Conservation (phyloP, 352 stramenopile species). For the Nothophytophthora sp. region DNA sequence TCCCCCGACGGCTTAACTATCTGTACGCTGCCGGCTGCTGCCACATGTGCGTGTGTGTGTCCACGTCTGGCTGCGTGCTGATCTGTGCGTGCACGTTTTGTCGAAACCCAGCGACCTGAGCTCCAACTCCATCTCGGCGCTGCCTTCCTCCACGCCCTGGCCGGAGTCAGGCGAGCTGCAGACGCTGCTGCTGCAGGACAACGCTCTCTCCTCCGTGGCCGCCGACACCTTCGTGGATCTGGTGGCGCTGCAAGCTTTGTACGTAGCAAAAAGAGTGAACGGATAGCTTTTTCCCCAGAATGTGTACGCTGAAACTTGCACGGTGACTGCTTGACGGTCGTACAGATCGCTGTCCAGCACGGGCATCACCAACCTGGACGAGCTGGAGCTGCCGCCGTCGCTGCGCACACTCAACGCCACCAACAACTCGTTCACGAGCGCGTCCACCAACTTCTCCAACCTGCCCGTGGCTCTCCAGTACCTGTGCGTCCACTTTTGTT, state of each 20-base stretch:
- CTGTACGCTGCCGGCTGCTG: too few relatives aligned
- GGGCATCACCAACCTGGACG: constrained; percentile 44
- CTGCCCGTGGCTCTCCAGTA: constrained; percentile 42
- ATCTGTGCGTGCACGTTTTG: too few relatives aligned
- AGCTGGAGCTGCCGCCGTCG: constrained; percentile 38
- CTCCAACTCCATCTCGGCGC: constrained; percentile 35
- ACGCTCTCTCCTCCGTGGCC: constrained; percentile 37
- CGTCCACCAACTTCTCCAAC: constrained; percentile 48
- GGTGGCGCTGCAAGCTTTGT: constrained; percentile 55
- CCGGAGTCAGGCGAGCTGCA: constrained; percentile 43
- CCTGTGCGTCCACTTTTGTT: constrained; percentile 54
- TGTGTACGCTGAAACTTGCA: too few relatives aligned
- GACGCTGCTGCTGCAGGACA: constrained; percentile 62
- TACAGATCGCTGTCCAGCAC: constrained; percentile 50
- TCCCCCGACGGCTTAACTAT: constrained; percentile 45
- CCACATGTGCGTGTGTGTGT: too few relatives aligned
- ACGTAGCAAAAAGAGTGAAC: constrained; percentile 20
- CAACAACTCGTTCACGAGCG: constrained; percentile 51
- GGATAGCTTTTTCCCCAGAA: too few relatives aligned
- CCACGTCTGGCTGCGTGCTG: too few relatives aligned
- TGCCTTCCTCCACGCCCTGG: constrained; percentile 40
- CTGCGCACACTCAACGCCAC: constrained; percentile 53
- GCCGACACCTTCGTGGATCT: constrained; percentile 44
- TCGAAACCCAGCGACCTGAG: too few relatives aligned
- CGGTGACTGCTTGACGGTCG: constrained; percentile 3